A percentile compares a stretch with the other conserved stretches of the same genome.
These are phyloP conservation scores for Rhizomucor pusillus DNA, from an alignment of 371 early-diverging fungal species.

Conservation along the genomic window DNA sequence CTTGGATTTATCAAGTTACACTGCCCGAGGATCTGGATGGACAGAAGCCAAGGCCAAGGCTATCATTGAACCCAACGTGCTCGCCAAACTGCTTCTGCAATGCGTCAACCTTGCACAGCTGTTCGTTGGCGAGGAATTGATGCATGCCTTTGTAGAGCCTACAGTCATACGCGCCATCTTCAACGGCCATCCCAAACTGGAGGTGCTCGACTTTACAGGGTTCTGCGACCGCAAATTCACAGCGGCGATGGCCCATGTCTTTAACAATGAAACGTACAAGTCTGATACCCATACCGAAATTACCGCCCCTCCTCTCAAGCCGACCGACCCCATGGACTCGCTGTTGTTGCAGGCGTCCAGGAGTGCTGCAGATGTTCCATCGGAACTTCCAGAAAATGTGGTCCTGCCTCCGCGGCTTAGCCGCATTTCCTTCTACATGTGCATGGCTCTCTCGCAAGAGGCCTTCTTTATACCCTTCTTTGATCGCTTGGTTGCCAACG, in stretches of 20 bases:
- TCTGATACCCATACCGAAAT: background rate
- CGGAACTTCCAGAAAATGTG: background rate
- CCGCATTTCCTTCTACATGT: constrained; percentile 35
- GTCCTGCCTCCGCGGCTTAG: constrained; percentile 19
- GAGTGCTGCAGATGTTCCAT: background rate
- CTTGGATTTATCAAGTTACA: constrained; percentile 38
- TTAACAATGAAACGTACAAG: constrained; percentile 10
- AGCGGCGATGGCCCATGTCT: constrained; percentile 20
- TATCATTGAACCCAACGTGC: constrained; percentile 19
- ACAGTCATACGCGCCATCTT: constrained; percentile 28
- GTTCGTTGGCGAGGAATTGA: constrained; percentile 35
- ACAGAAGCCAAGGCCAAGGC: constrained; percentile 30
- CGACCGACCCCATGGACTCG: background rate
- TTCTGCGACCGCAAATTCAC: constrained; percentile 30
- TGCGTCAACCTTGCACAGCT: constrained; percentile 28
- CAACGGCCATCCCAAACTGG: constrained; percentile 14
- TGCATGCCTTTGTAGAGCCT: constrained; percentile 29
- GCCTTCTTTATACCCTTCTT: constrained; percentile 38
- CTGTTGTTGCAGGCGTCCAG: constrained; percentile 1
- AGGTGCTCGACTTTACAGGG: constrained; percentile 30
- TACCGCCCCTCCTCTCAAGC: background rate
- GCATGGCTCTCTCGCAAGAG: constrained; percentile 30
- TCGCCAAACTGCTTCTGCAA: constrained; percentile 20
- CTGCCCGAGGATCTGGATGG: constrained; percentile 34
- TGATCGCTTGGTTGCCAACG: constrained; percentile 10